Base-by-base conservation (phyloP, 495 filamentous ascomycete genomes). In the Aspergillus sclerotioniger region DNA sequence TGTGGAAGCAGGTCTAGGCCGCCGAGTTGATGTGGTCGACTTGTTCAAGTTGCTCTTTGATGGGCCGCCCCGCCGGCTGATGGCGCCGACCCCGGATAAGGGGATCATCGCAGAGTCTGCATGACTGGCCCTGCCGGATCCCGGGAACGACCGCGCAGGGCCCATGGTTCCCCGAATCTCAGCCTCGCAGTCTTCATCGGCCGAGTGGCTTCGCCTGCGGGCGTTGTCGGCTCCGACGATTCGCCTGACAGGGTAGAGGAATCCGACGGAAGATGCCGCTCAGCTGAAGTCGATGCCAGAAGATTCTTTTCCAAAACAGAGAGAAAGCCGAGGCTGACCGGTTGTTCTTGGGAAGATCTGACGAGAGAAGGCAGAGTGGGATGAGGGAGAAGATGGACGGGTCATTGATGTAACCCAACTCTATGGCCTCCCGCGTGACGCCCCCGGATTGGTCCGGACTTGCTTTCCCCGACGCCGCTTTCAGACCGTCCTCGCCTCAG, bases 1-100 rank as follows among this genome's bases (percentile, higher is more conserved):
- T 28, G 47, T 44, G 37, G 39, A 16, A 32, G 25, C 21, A 21
- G 54, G 59, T 61, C 59, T 61, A 57, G 59, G 48, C 53, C 59
- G 41, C 32, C 49, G n/a, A 32, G 43, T 21, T 19, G 28, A 8
- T 39, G 44, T 46, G 16, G 44, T 46, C 44, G 33, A 37, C 8
- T 46, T n/a, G 20, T 46, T 8, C 4, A 48, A 2, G 16, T 3
- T 21, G 1, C 10, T 48, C 20, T 13, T 21, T 33, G 25, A 28
- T 31, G 19, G 28, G 16, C 25, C 20, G 39, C 28, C 29, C 31
- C 49, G 41, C 25, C 31, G 4, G 45, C 25, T 29, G n/a, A 48
- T 16, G 32, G 43, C 41, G 33, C 44, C 44, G 16, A 51, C 35
- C 56, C 19, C 39, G 32, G 44, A 20, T 51, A 53, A 51, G 56